Evolutionary conservation across 192 early-diverging fungal species (phyloP).

Genomic region (Gigaspora rosea): DNA sequence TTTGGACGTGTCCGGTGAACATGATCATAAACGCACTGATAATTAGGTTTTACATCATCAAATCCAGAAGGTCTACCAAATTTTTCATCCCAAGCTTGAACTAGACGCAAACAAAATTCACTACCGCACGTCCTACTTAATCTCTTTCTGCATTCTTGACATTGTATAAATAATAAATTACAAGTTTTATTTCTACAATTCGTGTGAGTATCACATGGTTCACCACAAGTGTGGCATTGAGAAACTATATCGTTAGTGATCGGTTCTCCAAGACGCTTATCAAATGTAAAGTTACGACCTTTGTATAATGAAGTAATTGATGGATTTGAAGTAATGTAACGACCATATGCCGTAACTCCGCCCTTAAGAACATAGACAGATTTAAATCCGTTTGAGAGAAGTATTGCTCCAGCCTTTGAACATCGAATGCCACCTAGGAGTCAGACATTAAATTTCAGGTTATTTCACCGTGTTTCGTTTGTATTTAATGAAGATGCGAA

Average conservation of each 20-base stretch:
- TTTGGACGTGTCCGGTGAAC: conserved; percentile 14
- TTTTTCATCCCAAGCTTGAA: conserved; percentile 38
- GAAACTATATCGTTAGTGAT: conserved; percentile 67
- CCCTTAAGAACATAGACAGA: conserved; percentile 72
- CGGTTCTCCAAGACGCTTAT: conserved; percentile 72
- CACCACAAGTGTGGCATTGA: conserved; percentile 70
- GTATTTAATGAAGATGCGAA: background rate
- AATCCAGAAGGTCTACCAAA: conserved; percentile 20
- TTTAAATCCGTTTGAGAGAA: conserved; percentile 63
- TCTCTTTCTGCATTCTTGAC: conserved; percentile 52
- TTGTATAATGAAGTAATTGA: conserved; percentile 57
- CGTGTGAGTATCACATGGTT: conserved; percentile 61
- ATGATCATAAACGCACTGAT: conserved; percentile 28
- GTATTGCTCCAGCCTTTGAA: conserved; percentile 75
- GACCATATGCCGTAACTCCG: conserved; percentile 77
- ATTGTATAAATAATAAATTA: conserved; percentile 73
- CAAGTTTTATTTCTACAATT: conserved; percentile 75
- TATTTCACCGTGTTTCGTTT: background rate
- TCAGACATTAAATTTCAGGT: background rate
- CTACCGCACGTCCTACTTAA: conserved; percentile 56
- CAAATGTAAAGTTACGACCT: conserved; percentile 84
- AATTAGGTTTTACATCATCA: conserved; percentile 28
- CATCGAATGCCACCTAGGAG: conserved; percentile 73
- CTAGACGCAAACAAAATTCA: conserved; percentile 49
- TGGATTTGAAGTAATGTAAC: conserved; percentile 49